Evolutionary conservation across 192 early-diverging fungal species (phyloP).

Genomic region (Funneliformis mosseae): DNA sequence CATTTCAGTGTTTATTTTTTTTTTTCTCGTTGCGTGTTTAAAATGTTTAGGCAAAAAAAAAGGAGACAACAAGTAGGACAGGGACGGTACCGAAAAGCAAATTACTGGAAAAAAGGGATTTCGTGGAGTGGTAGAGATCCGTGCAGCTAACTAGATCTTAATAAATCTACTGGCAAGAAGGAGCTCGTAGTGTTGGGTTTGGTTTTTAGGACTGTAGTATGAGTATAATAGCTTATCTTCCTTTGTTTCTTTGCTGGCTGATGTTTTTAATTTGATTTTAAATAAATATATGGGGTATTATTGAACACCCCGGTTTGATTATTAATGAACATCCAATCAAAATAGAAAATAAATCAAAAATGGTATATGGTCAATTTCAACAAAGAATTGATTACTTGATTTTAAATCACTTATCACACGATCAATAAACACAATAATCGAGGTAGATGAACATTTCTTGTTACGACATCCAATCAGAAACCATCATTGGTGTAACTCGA

Average conservation of each 20-base stretch:
- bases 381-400: neutral
- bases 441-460: neutral
- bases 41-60: conserved; percentile 28
- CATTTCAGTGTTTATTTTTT: conserved; percentile 7
- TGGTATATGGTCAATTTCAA: neutral
- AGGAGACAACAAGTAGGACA: conserved; percentile 31
- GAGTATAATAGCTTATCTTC: neutral
- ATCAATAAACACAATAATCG: no score
- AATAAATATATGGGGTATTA: neutral
- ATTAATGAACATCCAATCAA: neutral
- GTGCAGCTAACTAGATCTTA: conserved; percentile 17
- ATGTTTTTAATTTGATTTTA: neutral
- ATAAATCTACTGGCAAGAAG: conserved; percentile 14
- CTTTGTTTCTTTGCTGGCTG: neutral
- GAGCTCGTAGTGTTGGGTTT: conserved; percentile 23
- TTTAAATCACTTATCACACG: neutral
- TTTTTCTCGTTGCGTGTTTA: neutral
- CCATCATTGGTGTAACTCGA: neutral
- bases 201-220: neutral
- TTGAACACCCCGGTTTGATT: neutral
- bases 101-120: conserved; percentile 32
- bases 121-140: conserved; percentile 14
- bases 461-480: neutral
- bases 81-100: conserved; percentile 32
- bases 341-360: neutral